Conservation (phyloP, 164 flowering plant species). For the Sedum album region DNA sequence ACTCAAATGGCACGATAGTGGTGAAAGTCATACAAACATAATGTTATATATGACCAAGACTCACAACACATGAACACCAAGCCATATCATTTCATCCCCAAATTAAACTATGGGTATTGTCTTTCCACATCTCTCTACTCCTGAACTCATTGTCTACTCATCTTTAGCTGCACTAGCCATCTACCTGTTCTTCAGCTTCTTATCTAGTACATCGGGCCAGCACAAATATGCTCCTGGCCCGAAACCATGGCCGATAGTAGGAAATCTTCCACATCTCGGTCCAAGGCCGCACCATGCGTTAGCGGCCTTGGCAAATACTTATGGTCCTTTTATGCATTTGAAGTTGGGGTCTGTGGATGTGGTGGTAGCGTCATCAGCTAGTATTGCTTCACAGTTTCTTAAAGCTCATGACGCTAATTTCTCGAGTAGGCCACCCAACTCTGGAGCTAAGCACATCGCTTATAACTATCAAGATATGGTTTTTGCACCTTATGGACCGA, state of each 20-base stretch:
- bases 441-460: slow-evolving; percentile 70
- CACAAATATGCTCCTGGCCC: slow-evolving; percentile 70
- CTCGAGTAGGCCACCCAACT: slow-evolving; percentile 66
- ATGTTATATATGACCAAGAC: neutral
- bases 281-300: slow-evolving; percentile 59
- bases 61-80: neutral
- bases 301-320: slow-evolving; percentile 42
- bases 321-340: slow-evolving; percentile 79
- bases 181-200: slow-evolving; percentile 4
- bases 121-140: neutral
- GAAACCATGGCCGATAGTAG: slow-evolving; percentile 81
- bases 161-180: neutral
- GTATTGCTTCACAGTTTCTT: slow-evolving; percentile 57
- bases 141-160: slow-evolving; percentile 3
- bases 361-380: slow-evolving; percentile 68
- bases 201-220: slow-evolving; percentile 13
- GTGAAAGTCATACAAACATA: neutral
- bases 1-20: neutral
- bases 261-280: slow-evolving; percentile 83
- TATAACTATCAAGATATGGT: slow-evolving; percentile 80
- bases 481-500: slow-evolving; percentile 75
- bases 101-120: neutral
- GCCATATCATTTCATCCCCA: neutral
- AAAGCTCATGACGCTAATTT: slow-evolving; percentile 69
- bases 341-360: slow-evolving; percentile 65